phyloP scores from a whole-genome alignment of 164 flowering plant genomes.

The Tinospora cordifolia region DNA sequence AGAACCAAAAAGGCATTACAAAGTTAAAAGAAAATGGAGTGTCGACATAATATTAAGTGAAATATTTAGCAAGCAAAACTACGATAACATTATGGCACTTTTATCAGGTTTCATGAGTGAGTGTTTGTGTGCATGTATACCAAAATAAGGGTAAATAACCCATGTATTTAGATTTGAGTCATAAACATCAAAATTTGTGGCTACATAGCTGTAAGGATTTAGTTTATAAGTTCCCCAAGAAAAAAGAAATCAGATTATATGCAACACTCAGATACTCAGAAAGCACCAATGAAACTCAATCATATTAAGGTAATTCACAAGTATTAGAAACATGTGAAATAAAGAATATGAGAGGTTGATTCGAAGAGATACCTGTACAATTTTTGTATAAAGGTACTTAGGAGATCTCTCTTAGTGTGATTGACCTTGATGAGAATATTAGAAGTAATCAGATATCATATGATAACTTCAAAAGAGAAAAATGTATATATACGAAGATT shows the following conservation, averaged over 20 bases:
- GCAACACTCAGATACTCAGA: neutral
- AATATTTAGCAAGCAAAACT: neutral
- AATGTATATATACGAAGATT: too few species aligned
- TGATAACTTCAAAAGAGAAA: neutral
- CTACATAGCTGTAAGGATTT: neutral
- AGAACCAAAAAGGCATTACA: neutral
- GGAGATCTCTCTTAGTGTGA: constrained; percentile 38
- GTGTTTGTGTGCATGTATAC: too few species aligned
- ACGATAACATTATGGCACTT: too few species aligned
- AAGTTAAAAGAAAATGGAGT: neutral
- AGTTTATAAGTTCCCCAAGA: neutral
- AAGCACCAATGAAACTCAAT: neutral
- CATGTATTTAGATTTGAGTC: neutral
- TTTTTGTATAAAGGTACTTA: constrained; percentile 29
- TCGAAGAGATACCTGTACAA: constrained; percentile 35
- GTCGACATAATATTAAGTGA: neutral
- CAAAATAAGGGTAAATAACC: neutral
- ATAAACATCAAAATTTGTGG: neutral
- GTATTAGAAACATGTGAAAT: neutral
- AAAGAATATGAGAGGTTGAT: neutral
- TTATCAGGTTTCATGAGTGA: too few species aligned
- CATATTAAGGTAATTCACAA: too few species aligned
- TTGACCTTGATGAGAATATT: constrained; percentile 30
- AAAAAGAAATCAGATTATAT: neutral
- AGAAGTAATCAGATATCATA: neutral